Evolutionary conservation across 2,329 filamentous ascomycete genomes (phyloP).

Genomic region (Nannizziopsis barbatae): DNA sequence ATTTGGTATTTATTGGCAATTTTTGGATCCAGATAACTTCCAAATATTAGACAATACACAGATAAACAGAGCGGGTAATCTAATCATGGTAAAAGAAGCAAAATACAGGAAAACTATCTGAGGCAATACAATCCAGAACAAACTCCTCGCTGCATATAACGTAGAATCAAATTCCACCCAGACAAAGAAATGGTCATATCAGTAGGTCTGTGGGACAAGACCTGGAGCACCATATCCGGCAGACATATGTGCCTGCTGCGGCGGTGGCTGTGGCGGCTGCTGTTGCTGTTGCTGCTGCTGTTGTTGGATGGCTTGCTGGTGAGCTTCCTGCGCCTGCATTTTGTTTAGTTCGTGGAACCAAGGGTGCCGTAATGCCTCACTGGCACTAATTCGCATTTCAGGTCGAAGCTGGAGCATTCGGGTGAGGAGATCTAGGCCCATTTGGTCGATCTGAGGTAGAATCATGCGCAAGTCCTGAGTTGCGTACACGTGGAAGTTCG

Average conservation of each 20-base stretch:
- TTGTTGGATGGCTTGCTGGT: conserved; percentile 25
- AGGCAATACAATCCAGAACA: conserved; percentile 1
- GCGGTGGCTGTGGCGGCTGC: too few relatives aligned
- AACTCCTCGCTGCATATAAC: conserved; percentile 4
- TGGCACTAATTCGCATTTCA: conserved; percentile 79
- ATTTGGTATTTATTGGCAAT: too few relatives aligned
- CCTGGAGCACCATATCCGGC: conserved; percentile 28
- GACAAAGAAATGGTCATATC: conserved; percentile 1
- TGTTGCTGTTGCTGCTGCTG: conserved; percentile 23
- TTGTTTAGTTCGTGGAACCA: conserved; percentile 70
- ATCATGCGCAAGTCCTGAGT: conserved; percentile 83
- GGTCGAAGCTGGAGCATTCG: conserved; percentile 88
- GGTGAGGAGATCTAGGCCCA: conserved; percentile 76
- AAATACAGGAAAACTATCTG: neutral
- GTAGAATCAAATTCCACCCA: neutral
- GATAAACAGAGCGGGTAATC: too few relatives aligned
- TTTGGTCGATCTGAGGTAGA: conserved; percentile 76
- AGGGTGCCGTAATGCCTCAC: conserved; percentile 74
- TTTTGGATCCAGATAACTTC: too few relatives aligned
- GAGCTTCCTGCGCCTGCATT: conserved; percentile 37
- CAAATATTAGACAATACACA: too few relatives aligned
- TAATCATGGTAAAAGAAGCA: too few relatives aligned
- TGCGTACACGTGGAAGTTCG: conserved; percentile 84
- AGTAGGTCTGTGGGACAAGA: conserved; percentile 22
- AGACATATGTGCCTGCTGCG: conserved; percentile 21